These are phyloP conservation scores for Saraca asoca DNA, from an alignment of 331 rosid genomes.

Conservation along the genomic window DNA sequence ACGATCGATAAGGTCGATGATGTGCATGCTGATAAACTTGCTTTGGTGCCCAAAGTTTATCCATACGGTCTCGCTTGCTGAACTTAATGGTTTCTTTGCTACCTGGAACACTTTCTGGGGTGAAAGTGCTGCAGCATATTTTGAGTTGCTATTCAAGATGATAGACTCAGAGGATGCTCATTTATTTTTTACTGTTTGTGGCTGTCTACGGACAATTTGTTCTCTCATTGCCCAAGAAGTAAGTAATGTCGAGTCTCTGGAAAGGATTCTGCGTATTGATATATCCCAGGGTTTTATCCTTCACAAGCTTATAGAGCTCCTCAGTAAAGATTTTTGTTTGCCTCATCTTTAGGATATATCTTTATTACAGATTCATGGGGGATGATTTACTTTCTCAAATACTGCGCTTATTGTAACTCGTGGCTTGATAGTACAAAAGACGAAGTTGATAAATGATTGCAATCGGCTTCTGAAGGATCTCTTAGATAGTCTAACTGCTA, in stretches of 20 bases:
- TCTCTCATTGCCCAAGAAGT: conserved; percentile 84
- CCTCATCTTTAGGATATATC: conserved; percentile 22
- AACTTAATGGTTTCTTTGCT: conserved; percentile 84
- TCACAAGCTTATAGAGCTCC: conserved; percentile 94
- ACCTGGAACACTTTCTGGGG: conserved; percentile 83
- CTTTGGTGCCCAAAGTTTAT: conserved; percentile 86
- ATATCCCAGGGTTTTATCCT: conserved; percentile 96
- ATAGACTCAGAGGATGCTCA: conserved; percentile 94
- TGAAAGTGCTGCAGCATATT: conserved; percentile 99
- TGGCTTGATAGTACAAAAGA: conserved; percentile 95
- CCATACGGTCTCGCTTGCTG: conserved; percentile 78
- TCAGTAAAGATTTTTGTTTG: conserved; percentile 57
- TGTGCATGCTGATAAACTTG: conserved; percentile 89
- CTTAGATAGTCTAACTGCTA: conserved; percentile 79
- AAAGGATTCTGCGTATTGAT: conserved; percentile 92
- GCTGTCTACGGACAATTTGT: conserved; percentile 76
- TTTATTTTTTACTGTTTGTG: conserved; percentile 84
- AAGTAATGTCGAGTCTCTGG: conserved; percentile 78
- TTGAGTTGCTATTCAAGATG: conserved; percentile 90
- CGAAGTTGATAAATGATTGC: conserved; percentile 96
- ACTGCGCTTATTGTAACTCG: conserved; percentile 97
- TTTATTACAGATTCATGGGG: conserved; percentile 81
- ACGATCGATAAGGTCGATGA: conserved; percentile 92
- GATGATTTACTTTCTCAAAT: conserved; percentile 77
- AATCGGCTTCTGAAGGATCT: conserved; percentile 92